phyloP scores from a whole-genome alignment of 1,284 basidiomycete species.

The Filobasidium uniguttulatum region DNA sequence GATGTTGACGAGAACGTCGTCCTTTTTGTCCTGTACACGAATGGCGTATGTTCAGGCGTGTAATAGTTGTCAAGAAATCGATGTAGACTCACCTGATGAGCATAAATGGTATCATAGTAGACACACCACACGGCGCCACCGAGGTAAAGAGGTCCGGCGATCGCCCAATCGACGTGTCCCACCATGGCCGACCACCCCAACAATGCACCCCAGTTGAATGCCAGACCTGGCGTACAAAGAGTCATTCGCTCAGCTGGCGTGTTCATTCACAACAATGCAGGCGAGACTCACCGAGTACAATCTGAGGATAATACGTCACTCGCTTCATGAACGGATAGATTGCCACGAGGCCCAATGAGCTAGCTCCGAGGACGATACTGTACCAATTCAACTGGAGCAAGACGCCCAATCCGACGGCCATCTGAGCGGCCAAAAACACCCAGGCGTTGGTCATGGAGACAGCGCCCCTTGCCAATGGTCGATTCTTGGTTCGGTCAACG shows the following conservation, averaged over 20 bases:
- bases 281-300: slow-evolving; percentile 58
- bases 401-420: slow-evolving; percentile 73
- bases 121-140: slow-evolving; percentile 88
- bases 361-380: slow-evolving; percentile 81
- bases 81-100: slow-evolving; percentile 62
- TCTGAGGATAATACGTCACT: slow-evolving; percentile 91
- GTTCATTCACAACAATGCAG: background rate
- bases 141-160: slow-evolving; percentile 76
- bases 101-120: slow-evolving; percentile 96
- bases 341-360: slow-evolving; percentile 71
- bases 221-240: slow-evolving; percentile 49
- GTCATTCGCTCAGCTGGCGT: too few relatives aligned
- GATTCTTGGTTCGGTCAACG: slow-evolving; percentile 53
- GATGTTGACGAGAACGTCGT: slow-evolving; percentile 80
- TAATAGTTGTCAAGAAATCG: too few relatives aligned
- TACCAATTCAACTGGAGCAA: slow-evolving; percentile 89
- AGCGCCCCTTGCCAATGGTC: slow-evolving; percentile 69
- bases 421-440: slow-evolving; percentile 68
- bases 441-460: slow-evolving; percentile 64
- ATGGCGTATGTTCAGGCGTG: background rate
- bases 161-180: slow-evolving; percentile 64
- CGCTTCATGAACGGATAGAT: slow-evolving; percentile 97
- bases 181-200: slow-evolving; percentile 93
- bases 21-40: slow-evolving; percentile 63
- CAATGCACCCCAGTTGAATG: slow-evolving; percentile 95